A percentile compares a stretch with the other conserved stretches of the same genome.
These are phyloP conservation scores for Sedum album DNA, from an alignment of 164 flowering plant genomes.

Conservation along the genomic window DNA sequence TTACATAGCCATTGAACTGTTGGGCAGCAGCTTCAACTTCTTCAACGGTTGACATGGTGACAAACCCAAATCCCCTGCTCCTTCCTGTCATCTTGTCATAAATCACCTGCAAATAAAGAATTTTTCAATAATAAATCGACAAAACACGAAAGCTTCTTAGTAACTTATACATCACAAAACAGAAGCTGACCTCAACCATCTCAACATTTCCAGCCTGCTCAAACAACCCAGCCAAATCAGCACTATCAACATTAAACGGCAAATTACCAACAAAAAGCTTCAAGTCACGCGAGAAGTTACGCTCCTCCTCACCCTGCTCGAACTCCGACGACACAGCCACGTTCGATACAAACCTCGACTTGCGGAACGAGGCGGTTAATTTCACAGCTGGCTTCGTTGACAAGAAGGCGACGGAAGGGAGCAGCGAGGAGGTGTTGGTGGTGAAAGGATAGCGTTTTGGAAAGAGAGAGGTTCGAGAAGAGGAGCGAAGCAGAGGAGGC, in stretches of 20 bases:
- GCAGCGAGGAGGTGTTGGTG: neutral
- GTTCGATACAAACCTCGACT: neutral
- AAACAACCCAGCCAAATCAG: slow-evolving; percentile 55
- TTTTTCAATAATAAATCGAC: no score
- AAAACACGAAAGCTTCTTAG: neutral
- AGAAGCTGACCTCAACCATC: slow-evolving; percentile 71
- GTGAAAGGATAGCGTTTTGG: neutral
- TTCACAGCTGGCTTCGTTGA: neutral
- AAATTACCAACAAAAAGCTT: slow-evolving; percentile 76
- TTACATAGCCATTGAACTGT: slow-evolving; percentile 90
- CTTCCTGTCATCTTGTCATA: slow-evolving; percentile 82
- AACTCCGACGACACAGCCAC: slow-evolving; percentile 7
- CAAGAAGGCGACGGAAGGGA: neutral
- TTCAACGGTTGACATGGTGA: slow-evolving; percentile 71
- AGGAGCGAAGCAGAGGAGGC: neutral
- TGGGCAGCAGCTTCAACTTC: slow-evolving; percentile 82
- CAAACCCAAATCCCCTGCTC: slow-evolving; percentile 97
- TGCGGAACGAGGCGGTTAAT: neutral
- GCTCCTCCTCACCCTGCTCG: slow-evolving; percentile 22
- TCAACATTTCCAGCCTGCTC: slow-evolving; percentile 74
- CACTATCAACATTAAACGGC: slow-evolving; percentile 56
- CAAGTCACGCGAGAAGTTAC: slow-evolving; percentile 41
- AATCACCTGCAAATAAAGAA: slow-evolving; percentile 51
- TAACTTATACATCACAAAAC: neutral
- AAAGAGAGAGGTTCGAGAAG: neutral